Percentiles rank a stretch among this genome's conserved stretches.
These are phyloP conservation scores for Pythium guiyangense DNA, from an alignment of 352 stramenopile genomes.

Conservation along the genomic window DNA sequence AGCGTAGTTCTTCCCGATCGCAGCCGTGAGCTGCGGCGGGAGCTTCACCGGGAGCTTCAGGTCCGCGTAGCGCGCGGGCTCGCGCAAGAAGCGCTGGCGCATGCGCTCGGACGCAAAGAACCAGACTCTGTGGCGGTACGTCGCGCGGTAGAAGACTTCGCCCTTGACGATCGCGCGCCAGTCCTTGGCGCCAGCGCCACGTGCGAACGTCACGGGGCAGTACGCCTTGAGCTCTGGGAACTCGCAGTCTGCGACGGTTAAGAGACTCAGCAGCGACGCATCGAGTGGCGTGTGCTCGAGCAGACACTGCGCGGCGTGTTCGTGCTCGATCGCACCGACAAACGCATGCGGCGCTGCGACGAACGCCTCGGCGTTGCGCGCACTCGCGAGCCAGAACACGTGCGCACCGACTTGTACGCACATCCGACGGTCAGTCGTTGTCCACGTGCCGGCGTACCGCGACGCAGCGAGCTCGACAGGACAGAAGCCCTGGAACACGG, in stretches of 20 bases:
- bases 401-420: constrained; percentile 38
- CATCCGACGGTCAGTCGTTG: constrained; percentile 20
- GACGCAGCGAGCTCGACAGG: constrained; percentile 44
- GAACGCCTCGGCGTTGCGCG: constrained; percentile 33
- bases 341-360: constrained; percentile 23
- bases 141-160: constrained; percentile 53
- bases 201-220: constrained; percentile 62
- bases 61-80: constrained; percentile 35
- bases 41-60: constrained; percentile 60
- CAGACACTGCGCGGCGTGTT: constrained; percentile 24
- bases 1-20: constrained; percentile 43
- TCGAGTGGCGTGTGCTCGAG: constrained; percentile 39
- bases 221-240: constrained; percentile 74
- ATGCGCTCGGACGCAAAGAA: constrained; percentile 52
- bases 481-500: constrained; percentile 44
- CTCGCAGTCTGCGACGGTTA: constrained; percentile 57
- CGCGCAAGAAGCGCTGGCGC: constrained; percentile 36
- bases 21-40: constrained; percentile 36
- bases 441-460: constrained; percentile 26
- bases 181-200: constrained; percentile 24
- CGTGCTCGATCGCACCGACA: constrained; percentile 22
- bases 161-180: constrained; percentile 50
- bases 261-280: constrained; percentile 56
- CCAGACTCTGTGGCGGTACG: constrained; percentile 52
- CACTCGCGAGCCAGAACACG: constrained; percentile 41